Base-by-base conservation (phyloP, 768 basidiomycete species). In the Russula griseocarnosa region DNA sequence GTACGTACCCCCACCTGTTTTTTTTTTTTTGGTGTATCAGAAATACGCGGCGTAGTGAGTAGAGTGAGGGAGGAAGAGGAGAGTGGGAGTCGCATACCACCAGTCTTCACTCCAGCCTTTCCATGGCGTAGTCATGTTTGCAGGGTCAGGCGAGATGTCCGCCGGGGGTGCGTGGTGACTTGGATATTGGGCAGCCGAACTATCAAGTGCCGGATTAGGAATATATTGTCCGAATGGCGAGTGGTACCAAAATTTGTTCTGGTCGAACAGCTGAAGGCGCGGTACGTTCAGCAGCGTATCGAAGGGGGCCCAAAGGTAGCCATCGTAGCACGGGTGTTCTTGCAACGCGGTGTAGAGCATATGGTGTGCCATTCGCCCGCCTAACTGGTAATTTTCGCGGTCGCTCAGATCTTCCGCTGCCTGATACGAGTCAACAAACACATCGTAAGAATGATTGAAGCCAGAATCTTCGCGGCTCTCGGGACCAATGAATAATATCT, bases 221-320 rank as follows among this genome's bases (percentile, higher is more conserved):
- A 82, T 75, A 40, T 75, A 76, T 13, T 70, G 58, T n/a, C 73
- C 76, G 72, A 77, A 79, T 3, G 80, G 80, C 5, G 79, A 82
- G 66, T 82, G 79, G 64, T 81, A 82, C 79, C 82, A 83, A 65
- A 81, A 79, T 18, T 71, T 67, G 51, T 71, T 71, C 66, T 80
- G 80, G 66, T 80, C 69, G 63, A 82, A 82, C 59, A 75, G 74
- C 58, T 79, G 73, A 9, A 81, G 72, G 34, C 81, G 79, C 14
- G 81, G 80, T 47, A 82, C 69, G 61, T 82, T 82, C 55, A 82
- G 73, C 22, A 82, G 70, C 8, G 81, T 78, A 65, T 82, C 79
- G 61, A 82, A 81, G 18, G 82, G 81, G 44, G 77, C 80, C 81
- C 81, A 82, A 18, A 82, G 76, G 68, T 81, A 81, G 6, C 81